Evolutionary conservation across 1,139 yeast genomes (phyloP).

Genomic region (Zhuliangozyma parablackwelliae): DNA sequence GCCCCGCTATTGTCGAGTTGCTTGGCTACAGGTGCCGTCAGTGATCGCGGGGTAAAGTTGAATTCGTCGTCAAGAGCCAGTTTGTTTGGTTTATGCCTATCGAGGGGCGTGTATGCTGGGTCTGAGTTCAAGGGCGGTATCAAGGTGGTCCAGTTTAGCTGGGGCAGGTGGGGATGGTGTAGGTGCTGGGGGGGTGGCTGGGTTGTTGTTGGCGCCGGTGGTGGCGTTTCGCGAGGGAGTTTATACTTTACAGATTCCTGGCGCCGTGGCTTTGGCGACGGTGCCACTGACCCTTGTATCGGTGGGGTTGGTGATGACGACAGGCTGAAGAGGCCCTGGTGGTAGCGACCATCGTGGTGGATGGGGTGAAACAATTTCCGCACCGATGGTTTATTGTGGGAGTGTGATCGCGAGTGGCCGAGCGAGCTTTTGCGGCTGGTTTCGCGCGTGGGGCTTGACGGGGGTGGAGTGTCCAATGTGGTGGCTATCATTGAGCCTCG

Average conservation of each 20-base stretch:
- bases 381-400: conserved; percentile 5
- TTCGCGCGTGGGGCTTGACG: neutral
- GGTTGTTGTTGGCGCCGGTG: conserved; percentile 1
- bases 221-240: conserved; percentile 1
- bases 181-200: neutral
- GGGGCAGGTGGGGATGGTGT: conserved; percentile 1
- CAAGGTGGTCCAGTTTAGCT: conserved; percentile 16
- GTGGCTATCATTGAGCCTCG: conserved; percentile 6
- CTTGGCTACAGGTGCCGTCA: no score
- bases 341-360: conserved; percentile 8
- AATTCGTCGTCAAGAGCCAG: conserved; percentile 6
- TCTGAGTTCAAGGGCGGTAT: conserved; percentile 16
- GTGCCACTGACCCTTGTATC: conserved; percentile 1
- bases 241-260: conserved; percentile 1
- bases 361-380: conserved; percentile 8
- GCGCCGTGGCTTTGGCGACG: conserved; percentile 3
- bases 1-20: conserved; percentile 5
- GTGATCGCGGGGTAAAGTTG: conserved; percentile 3
- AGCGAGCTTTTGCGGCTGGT: conserved; percentile 1
- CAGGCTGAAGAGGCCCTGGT: neutral
- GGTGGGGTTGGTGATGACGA: conserved; percentile 1
- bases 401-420: conserved; percentile 7
- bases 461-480: conserved; percentile 1
- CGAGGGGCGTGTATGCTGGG: conserved; percentile 1
- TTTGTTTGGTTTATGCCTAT: conserved; percentile 2